Percentiles rank a stretch among this genome's conserved stretches.
These are phyloP conservation scores for Cercospora zeae-maydis DNA, from an alignment of 2,329 filamentous ascomycete genomes.

Conservation along the genomic window DNA sequence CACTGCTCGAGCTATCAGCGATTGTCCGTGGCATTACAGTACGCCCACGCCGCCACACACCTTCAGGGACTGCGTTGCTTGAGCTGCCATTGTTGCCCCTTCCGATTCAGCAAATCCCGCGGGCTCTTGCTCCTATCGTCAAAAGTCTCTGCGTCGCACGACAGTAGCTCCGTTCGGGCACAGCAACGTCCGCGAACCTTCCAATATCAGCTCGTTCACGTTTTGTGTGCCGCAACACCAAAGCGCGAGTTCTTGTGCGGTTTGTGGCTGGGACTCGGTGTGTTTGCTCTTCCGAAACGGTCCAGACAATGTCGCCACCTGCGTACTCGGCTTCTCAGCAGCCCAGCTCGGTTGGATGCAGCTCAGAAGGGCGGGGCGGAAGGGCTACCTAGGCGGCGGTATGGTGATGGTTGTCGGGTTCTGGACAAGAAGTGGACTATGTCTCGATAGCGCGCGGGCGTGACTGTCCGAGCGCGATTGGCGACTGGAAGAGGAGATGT, in stretches of 20 bases:
- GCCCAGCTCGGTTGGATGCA: neutral
- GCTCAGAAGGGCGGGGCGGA: neutral
- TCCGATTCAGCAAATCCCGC: neutral
- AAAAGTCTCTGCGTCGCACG: constrained; percentile 6
- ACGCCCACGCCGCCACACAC: constrained; percentile 45
- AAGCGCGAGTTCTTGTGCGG: neutral
- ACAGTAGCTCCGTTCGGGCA: constrained; percentile 4
- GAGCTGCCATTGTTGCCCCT: constrained; percentile 12
- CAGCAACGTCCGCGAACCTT: neutral
- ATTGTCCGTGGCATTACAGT: neutral
- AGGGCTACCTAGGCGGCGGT: neutral
- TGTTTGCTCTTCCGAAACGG: neutral
- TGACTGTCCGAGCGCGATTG: neutral
- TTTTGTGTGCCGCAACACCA: neutral
- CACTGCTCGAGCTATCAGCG: constrained; percentile 48
- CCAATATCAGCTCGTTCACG: neutral
- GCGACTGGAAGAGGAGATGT: constrained; percentile 2
- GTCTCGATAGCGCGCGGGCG: neutral
- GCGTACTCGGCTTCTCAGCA: neutral
- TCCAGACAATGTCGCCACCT: neutral
- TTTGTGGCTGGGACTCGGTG: neutral
- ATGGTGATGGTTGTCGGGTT: neutral
- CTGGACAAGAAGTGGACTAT: neutral
- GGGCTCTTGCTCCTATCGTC: constrained; percentile 2
- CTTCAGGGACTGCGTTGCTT: constrained; percentile 88